Base-by-base conservation (phyloP, 768 basidiomycete genomes). In the Lentinus tigrinus region DNA sequence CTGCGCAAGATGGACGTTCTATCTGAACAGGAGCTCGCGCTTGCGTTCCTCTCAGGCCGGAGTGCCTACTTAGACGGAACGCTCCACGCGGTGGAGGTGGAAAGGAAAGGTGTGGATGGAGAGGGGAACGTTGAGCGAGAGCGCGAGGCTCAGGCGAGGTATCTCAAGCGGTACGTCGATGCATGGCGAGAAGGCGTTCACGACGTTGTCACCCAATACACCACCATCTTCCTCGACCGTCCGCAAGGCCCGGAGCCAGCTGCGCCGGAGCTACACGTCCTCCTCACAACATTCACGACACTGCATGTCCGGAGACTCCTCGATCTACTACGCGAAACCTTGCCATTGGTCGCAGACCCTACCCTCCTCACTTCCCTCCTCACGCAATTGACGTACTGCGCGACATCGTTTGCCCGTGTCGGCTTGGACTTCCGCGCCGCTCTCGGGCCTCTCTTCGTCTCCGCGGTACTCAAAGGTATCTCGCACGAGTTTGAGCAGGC, bases 351-450 rank as follows among this genome's bases (percentile, higher is more conserved):
- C 19, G 75, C 85, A 28, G 76, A 77, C 55, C 76, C 87, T 14
- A 67, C 89, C 19, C 75, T 91, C 23, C 79, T 96, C 62, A 81
- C 93, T 21, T 85, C 95, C 36, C 80, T 95, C 42, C 84, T 97
- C 57, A 96, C 95, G 0, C 96, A 98, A 66, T 81, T 98, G 44
- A 89, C 91, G 13, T 98, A 98, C 72, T 97, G 95, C 69, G 87
- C 94, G 8, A 85, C 87, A 17, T 94, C 95, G 0, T 97, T 97
- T 67, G 81, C 92, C 0, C 85, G 95, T n/a, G 82, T 96, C 16
- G 96, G 96, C 0, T 80, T 96, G 65, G 95, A 97, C 69, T 98
- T 99, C 72, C 83, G 87, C 31, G 72, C 79, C 0, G 72, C 88
- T 17, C 74, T 97, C 28, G 81, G 81, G 3, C 78, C 80, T n/a